Percentiles rank a stretch among this genome's conserved stretches.
These are phyloP conservation scores for Pezicula carpinea DNA, from an alignment of 2,329 filamentous ascomycete genomes.

Conservation along the genomic window DNA sequence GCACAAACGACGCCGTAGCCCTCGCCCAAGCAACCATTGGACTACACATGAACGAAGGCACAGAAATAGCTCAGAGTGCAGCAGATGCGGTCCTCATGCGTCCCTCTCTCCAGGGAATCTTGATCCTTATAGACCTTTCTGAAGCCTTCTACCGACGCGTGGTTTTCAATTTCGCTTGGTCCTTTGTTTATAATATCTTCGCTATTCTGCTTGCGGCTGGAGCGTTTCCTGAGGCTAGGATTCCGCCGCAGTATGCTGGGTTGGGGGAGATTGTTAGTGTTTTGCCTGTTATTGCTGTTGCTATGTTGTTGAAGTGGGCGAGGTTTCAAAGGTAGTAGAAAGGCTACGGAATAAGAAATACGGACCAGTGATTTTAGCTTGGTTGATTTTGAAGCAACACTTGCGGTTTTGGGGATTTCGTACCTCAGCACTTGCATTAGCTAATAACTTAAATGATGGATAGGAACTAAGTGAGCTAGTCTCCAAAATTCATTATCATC, in stretches of 20 bases:
- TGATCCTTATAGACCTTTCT: conserved; percentile 51
- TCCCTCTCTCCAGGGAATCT: conserved; percentile 48
- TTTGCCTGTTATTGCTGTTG: conserved; percentile 48
- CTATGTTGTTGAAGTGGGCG: conserved; percentile 14
- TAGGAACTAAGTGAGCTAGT: too few species aligned
- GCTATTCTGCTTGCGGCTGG: conserved; percentile 57
- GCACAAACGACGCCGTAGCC: conserved; percentile 73
- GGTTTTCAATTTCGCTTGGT: conserved; percentile 59
- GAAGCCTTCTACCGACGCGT: conserved; percentile 36
- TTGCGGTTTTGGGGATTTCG: too few species aligned
- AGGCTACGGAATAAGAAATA: too few species aligned
- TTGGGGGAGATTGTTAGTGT: conserved; percentile 63
- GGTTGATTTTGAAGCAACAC: too few species aligned
- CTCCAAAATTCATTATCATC: too few species aligned
- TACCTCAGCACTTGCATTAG: too few species aligned
- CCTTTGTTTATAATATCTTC: conserved; percentile 55
- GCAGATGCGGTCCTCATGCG: conserved; percentile 67
- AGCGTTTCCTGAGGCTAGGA: conserved; percentile 47
- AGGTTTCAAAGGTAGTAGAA: background rate
- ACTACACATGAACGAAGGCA: conserved; percentile 58
- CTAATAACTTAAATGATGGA: too few species aligned
- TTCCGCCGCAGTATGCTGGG: conserved; percentile 54
- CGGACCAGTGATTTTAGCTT: too few species aligned
- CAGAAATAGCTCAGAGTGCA: conserved; percentile 61
- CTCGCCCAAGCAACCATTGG: conserved; percentile 68